Evolutionary conservation across 1,139 yeast species (phyloP).

Genomic region (Candida smagusa): DNA sequence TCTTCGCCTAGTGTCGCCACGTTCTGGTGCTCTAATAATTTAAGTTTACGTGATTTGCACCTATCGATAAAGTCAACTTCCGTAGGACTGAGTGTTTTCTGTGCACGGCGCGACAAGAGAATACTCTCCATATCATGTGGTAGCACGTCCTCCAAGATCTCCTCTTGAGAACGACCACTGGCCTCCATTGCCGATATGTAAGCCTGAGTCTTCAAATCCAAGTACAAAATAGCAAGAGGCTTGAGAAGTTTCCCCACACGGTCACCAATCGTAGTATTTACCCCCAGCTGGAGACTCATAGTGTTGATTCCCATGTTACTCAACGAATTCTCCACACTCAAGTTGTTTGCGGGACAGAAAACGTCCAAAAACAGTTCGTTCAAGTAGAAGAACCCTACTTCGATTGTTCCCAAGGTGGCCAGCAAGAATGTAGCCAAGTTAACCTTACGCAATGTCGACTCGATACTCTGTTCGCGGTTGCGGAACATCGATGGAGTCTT

Average conservation of each 20-base stretch:
- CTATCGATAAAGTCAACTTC: constrained; percentile 70
- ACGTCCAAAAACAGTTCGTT: constrained; percentile 82
- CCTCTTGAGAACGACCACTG: constrained; percentile 63
- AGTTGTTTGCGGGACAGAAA: constrained; percentile 63
- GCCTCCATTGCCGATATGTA: constrained; percentile 84
- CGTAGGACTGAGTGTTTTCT: constrained; percentile 52
- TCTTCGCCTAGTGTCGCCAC: constrained; percentile 48
- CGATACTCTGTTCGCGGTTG: constrained; percentile 62
- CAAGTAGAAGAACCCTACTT: constrained; percentile 82
- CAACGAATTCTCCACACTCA: constrained; percentile 41
- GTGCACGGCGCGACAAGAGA: constrained; percentile 46
- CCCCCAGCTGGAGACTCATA: constrained; percentile 37
- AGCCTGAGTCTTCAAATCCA: constrained; percentile 93
- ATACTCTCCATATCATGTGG: constrained; percentile 61
- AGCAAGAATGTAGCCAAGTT: constrained; percentile 84
- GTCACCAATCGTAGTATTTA: constrained; percentile 37
- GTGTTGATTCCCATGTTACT: constrained; percentile 35
- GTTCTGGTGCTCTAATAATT: constrained; percentile 47
- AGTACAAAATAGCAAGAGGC: constrained; percentile 71
- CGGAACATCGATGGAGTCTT: constrained; percentile 55
- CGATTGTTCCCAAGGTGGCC: constrained; percentile 79
- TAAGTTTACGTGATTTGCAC: constrained; percentile 66
- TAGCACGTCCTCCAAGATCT: constrained; percentile 72
- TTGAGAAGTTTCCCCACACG: constrained; percentile 64
- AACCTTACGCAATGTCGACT: constrained; percentile 72